Percentiles rank a stretch among this genome's conserved stretches.
Conservation (phyloP, 1,284 basidiomycete species). For the Tetrapyrgos nigripes region DNA sequence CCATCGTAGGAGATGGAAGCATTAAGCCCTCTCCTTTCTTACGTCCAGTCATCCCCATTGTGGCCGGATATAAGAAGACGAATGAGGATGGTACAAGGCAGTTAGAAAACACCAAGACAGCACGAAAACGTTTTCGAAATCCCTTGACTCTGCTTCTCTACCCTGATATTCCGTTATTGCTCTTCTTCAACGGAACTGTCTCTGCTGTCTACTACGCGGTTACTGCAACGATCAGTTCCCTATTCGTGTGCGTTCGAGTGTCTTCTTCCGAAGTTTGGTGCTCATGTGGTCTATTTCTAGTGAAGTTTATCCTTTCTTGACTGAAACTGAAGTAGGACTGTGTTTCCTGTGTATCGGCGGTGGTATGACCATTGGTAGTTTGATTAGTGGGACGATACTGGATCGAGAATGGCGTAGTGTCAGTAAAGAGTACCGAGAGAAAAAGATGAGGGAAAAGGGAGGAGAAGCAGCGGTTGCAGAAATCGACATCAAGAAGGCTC, state of each 20-base stretch:
- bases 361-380: conserved; percentile 51
- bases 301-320: conserved; percentile 62
- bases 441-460: conserved; percentile 11
- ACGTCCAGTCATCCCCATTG: conserved; percentile 62
- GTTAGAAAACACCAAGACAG: conserved; percentile 32
- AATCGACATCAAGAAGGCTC: conserved; percentile 18
- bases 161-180: conserved; percentile 62
- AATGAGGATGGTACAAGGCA: conserved; percentile 9
- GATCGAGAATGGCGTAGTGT: conserved; percentile 58
- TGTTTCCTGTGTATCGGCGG: conserved; percentile 70
- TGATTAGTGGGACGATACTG: conserved; percentile 57
- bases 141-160: conserved; percentile 65
- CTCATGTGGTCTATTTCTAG: not conserved
- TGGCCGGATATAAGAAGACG: conserved; percentile 44
- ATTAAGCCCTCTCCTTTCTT: conserved; percentile 50
- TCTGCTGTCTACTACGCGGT: conserved; percentile 72
- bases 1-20: conserved; percentile 66
- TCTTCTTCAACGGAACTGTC: conserved; percentile 63
- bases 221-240: conserved; percentile 66
- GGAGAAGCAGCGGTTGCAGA: not conserved
- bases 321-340: conserved; percentile 68
- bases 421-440: conserved; percentile 36
- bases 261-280: not conserved
- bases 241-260: conserved; percentile 56
- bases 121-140: conserved; percentile 50